phyloP scores from a whole-genome alignment of 2,329 filamentous ascomycete genomes.

The Scedosporium aurantiacum region DNA sequence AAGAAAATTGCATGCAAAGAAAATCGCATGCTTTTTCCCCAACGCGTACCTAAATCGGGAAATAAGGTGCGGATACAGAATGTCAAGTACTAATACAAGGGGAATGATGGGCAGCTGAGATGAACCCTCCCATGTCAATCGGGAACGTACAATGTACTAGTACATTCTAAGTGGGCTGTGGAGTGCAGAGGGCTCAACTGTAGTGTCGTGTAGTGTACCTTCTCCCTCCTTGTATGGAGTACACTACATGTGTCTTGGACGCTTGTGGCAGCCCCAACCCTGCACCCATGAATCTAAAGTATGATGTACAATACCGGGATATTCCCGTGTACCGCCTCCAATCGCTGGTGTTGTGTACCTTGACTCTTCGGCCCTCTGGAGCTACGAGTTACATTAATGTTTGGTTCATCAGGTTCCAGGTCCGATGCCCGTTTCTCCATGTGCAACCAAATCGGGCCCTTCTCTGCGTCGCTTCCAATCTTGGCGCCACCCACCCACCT shows the following conservation, averaged over 20 bases:
- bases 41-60: not conserved
- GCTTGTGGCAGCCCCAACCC: not conserved
- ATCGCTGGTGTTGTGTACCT: not conserved
- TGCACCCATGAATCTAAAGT: too few relatives aligned
- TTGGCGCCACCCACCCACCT: not conserved
- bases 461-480: not conserved
- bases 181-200: not conserved
- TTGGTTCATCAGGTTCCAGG: constrained; percentile 6
- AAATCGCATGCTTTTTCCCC: too few relatives aligned
- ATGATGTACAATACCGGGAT: not conserved
- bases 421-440: not conserved
- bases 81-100: not conserved
- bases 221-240: not conserved
- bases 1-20: too few relatives aligned
- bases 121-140: not conserved
- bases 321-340: not conserved
- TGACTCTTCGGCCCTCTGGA: not conserved
- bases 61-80: not conserved
- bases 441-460: not conserved
- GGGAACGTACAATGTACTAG: not conserved
- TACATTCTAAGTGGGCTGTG: not conserved
- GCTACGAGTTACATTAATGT: not conserved
- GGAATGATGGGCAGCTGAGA: not conserved
- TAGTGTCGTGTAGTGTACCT: too few relatives aligned
- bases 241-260: not conserved